Percentiles rank a stretch among this genome's conserved stretches.
phyloP scores from a whole-genome alignment of 2,329 filamentous ascomycete genomes.

The Alternaria consortialis region DNA sequence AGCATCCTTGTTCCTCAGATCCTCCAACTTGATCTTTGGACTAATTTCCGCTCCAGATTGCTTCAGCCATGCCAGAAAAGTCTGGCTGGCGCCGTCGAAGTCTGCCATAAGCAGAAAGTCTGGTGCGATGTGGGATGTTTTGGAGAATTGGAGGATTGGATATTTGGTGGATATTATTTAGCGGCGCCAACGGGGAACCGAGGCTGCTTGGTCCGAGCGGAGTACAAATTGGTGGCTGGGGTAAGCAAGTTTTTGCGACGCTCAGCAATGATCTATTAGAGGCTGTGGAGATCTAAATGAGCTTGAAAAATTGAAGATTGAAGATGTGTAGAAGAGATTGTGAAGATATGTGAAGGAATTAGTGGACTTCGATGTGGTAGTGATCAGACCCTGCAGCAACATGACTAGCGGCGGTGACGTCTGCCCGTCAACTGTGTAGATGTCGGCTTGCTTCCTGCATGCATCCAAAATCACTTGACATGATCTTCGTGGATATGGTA shows the following conservation, averaged over 20 bases:
- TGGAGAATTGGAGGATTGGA: constrained; percentile 26
- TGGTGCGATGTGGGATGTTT: constrained; percentile 23
- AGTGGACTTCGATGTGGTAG: constrained; percentile 2
- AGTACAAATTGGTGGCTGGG: constrained; percentile 10
- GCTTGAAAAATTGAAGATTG: not conserved
- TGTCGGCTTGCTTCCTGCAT: not conserved
- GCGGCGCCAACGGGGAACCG: constrained; percentile 26
- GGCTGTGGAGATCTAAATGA: not conserved
- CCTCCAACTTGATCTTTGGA: constrained; percentile 65
- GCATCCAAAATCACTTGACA: not conserved
- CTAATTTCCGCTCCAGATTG: constrained; percentile 64
- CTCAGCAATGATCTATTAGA: not conserved
- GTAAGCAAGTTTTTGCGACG: constrained; percentile 4
- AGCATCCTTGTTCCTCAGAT: constrained; percentile 64
- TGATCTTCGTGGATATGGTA: not conserved
- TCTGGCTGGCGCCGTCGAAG: constrained; percentile 56
- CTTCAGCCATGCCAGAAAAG: constrained; percentile 67
- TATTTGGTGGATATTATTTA: constrained; percentile 30
- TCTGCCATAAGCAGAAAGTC: constrained; percentile 33
- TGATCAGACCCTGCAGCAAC: constrained; percentile 10
- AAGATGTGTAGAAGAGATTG: not conserved
- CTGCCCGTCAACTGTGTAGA: not conserved
- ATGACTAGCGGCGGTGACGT: constrained; percentile 10
- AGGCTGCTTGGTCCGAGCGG: constrained; percentile 30
- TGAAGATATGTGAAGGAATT: not conserved